Base-by-base conservation (phyloP, 306 rosid genomes). In the Casuarina cunninghamiana region DNA sequence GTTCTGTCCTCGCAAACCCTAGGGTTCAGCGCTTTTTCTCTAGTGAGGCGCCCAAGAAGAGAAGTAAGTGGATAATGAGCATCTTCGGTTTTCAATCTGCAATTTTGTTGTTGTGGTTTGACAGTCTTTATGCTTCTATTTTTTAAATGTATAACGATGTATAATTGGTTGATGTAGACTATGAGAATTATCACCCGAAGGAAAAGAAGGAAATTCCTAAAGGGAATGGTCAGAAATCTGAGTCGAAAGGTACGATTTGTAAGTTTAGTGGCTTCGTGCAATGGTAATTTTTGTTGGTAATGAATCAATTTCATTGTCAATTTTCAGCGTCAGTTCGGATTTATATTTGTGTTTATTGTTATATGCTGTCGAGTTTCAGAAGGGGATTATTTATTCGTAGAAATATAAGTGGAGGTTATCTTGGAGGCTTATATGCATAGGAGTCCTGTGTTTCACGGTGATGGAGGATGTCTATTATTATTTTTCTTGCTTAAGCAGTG, bases 151-250 rank as follows among this genome's bases (percentile, higher is more conserved):
- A 37, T 53, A 32, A 43, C 6, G 66, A 53, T 16, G 26, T 39
- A 53, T 63, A 74, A 42, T 53, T 62, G 11, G 32, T 49, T 60
- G 26, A 61, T 60, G 21, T 72, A 86, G 87, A 83, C 46, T 80
- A 77, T 21, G 69, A 83, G 68, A 86, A 80, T 42, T 86, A 79
- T 67, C 71, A 80, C 50, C 89, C 89, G 4, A 83, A 83, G 74
- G 60, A 74, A 2, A 80, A 44, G 79, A 83, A 86, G 72, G 71
- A 80, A 69, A 66, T 77, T 66, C 83, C 79, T 0, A 75, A 83
- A 66, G 77, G 17, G 58, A 61, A 63, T 9, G 83, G 32, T 9
- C 84, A 80, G 76, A 83, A 83, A 73, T 63, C 87, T 0, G 54
- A 63, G 70, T 80, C 83, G 5, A 80, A 83, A 77, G 89, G 87